phyloP scores from a whole-genome alignment of 495 filamentous ascomycete species.

The Cercophora sp. region DNA sequence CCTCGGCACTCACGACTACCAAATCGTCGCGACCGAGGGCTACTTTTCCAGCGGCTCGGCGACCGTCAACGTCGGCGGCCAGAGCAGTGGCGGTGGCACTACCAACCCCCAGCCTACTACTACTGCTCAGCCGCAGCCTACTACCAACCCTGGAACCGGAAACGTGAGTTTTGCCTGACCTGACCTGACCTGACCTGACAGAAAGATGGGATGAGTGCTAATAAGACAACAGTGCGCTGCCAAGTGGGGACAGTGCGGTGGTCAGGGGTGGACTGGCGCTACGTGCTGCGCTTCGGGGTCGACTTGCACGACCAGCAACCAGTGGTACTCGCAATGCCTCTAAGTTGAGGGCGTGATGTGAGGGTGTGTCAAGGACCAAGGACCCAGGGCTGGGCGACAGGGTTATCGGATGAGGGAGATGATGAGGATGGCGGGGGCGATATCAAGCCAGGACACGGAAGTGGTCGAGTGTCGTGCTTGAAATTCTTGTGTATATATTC shows the following conservation, averaged over 20 bases:
- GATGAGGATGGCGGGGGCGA: not conserved
- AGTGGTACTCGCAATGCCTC: conserved; percentile 49
- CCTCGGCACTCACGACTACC: conserved; percentile 53
- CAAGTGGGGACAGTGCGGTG: conserved; percentile 49
- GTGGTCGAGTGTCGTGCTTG: too few species aligned
- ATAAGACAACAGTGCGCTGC: conserved; percentile 19
- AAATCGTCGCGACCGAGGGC: conserved; percentile 57
- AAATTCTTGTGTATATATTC: too few species aligned
- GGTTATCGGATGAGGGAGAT: not conserved
- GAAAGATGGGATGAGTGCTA: not conserved
- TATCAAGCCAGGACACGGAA: too few species aligned
- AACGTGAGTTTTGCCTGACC: conserved; percentile 3
- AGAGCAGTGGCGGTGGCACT: conserved; percentile 5
- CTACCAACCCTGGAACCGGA: not conserved
- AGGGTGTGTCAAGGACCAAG: too few species aligned
- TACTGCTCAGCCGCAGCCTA: not conserved
- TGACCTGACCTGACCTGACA: not conserved
- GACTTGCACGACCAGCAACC: conserved; percentile 40
- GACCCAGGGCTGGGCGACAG: not conserved
- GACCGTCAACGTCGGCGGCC: conserved; percentile 42
- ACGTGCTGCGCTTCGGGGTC: conserved; percentile 42
- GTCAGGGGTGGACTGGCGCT: conserved; percentile 41
- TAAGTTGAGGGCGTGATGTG: conserved; percentile 10
- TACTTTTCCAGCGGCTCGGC: conserved; percentile 50
- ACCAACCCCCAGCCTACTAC: not conserved